Percentiles rank a stretch among this genome's conserved stretches.
These are phyloP conservation scores for Colletotrichum abscissum DNA, from an alignment of 2,329 filamentous ascomycete genomes.

Conservation along the genomic window DNA sequence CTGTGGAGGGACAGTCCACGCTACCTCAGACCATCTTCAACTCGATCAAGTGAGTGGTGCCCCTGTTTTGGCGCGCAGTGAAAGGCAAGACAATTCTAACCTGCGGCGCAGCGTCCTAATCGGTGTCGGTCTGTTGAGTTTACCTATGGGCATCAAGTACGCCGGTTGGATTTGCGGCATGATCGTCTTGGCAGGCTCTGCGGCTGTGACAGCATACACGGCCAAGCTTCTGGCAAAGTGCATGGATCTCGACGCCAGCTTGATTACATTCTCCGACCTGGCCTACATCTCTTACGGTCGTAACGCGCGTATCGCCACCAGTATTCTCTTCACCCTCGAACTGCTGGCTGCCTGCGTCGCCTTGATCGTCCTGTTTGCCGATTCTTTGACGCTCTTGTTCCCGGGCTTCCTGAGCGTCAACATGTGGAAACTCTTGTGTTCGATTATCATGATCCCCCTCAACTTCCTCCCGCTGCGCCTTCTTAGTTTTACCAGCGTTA, in stretches of 20 bases:
- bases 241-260: conserved; percentile 83
- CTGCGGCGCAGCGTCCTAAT: conserved; percentile 73
- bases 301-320: conserved; percentile 83
- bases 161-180: conserved; percentile 90
- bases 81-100: neutral
- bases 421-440: conserved; percentile 88
- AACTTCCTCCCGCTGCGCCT: conserved; percentile 86
- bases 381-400: conserved; percentile 84
- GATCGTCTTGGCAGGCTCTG: conserved; percentile 77
- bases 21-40: conserved; percentile 97
- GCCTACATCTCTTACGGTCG: conserved; percentile 91
- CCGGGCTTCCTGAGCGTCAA: conserved; percentile 73
- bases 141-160: conserved; percentile 89
- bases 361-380: conserved; percentile 90
- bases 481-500: conserved; percentile 85
- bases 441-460: conserved; percentile 80
- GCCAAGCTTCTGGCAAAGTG: conserved; percentile 87
- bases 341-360: conserved; percentile 90
- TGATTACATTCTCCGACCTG: conserved; percentile 95
- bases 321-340: conserved; percentile 88
- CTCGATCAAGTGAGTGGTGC: conserved; percentile 75
- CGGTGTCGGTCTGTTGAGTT: conserved; percentile 87
- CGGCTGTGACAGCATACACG: conserved; percentile 84
- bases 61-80: neutral
- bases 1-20: conserved; percentile 93